phyloP scores from a whole-genome alignment of 73 alveolate genomes.

The Durusdinium trenchii region DNA sequence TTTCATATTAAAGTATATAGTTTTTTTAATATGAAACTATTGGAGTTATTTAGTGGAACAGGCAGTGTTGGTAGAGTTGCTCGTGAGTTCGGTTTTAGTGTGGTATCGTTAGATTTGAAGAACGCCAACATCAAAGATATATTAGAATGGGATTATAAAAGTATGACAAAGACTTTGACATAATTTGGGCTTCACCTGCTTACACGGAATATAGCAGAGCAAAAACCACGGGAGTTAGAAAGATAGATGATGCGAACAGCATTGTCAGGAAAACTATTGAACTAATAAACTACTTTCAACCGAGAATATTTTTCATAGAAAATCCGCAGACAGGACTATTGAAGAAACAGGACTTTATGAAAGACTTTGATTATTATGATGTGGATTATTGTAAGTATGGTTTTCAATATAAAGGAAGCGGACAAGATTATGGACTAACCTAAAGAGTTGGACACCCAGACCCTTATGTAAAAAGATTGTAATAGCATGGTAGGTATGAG shows the following conservation, averaged over 20 bases:
- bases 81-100: no score
- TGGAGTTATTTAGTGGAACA: no score
- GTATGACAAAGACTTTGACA: no score
- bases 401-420: background rate
- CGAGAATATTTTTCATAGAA: slow-evolving; percentile 23
- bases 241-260: background rate
- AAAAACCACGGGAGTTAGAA: background rate
- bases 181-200: slow-evolving; percentile 35
- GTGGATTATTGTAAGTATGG: slow-evolving; percentile 38
- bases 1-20: no score
- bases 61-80: no score
- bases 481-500: background rate
- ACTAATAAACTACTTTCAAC: background rate
- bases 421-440: slow-evolving; percentile 23
- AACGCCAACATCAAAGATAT: no score
- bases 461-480: slow-evolving; percentile 46
- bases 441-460: slow-evolving; percentile 32
- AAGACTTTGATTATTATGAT: background rate
- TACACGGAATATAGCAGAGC: slow-evolving; percentile 48
- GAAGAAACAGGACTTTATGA: slow-evolving; percentile 33
- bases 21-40: no score
- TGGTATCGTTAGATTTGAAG: no score
- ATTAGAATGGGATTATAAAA: no score
- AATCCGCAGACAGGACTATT: slow-evolving; percentile 45
- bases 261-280: background rate